Evolutionary conservation across 2,329 filamentous ascomycete genomes (phyloP), one percentile per base, ranked within the genome.

Genomic region (Colletotrichum sp.): DNA sequence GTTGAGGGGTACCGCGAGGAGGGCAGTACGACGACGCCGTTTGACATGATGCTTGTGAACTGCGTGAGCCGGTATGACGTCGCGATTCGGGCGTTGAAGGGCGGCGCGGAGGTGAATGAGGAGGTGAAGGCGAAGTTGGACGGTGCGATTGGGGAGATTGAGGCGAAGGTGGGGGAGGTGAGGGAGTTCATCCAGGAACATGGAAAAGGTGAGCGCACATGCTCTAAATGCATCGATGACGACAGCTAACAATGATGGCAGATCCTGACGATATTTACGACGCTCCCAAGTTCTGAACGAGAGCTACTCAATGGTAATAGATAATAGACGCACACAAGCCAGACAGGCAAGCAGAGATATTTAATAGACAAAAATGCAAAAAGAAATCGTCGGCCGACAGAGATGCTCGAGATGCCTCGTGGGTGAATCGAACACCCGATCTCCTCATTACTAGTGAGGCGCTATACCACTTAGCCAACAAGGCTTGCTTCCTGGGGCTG

Each of bases 41-140:
- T 94, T 78, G 90, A 94, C 79, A 94, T 94, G 92, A 92, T 94
- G 91, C 85, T 94, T 2, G 82, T 89, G 6, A 94, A 94, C 79
- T 79, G 85, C 24, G 90, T 92, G 3, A 92, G 88, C 21, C 85
- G 92, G 57, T 94, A 89, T 78, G 88, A 94, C 80, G 87, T 94
- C 24, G 90, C 90, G 0, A 85, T 88, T 77, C 83, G 87, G 13
- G 92, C 92, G 4, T 79, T 94, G 65, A 84, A 82, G 59, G 88
- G 87, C 2, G 91, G 84, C 0, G 85, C 88, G 1, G 83, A 82
- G 78, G 78, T 81, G 5, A 92, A 92, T 73, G 85, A 88, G 36
- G 85, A 85, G 77, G 85, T 92, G 1, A 84, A 83, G 71, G 70
- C 86, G 6, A 84, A 82, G 30, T 79, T 89, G 78, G 88, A 90